Evolutionary conservation across 805 yeast genomes (phyloP).

Genomic region (Scheffersomyces lignosus): DNA sequence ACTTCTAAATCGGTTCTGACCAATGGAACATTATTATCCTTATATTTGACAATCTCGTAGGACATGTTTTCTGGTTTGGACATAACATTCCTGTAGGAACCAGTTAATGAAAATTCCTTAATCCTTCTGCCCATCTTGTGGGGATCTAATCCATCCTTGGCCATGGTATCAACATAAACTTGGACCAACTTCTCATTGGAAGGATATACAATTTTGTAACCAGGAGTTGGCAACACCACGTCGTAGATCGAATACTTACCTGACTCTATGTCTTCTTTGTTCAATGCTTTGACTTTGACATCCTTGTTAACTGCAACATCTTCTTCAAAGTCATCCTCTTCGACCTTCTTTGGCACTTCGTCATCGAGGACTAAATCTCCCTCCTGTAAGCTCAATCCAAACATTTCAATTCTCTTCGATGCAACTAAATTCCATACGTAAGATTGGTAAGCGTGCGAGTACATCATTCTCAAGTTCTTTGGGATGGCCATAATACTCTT

Average conservation of each 20-base stretch:
- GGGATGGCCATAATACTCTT: slow-evolving; percentile 88
- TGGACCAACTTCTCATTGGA: slow-evolving; percentile 56
- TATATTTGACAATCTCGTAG: slow-evolving; percentile 62
- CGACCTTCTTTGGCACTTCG: slow-evolving; percentile 16
- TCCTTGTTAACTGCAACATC: slow-evolving; percentile 61
- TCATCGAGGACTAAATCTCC: slow-evolving; percentile 75
- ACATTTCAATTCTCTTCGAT: slow-evolving; percentile 67
- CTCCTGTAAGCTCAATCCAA: slow-evolving; percentile 66
- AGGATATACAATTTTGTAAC: slow-evolving; percentile 89
- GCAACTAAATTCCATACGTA: slow-evolving; percentile 91
- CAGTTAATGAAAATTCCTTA: slow-evolving; percentile 87
- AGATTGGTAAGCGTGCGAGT: slow-evolving; percentile 96
- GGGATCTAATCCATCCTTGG: slow-evolving; percentile 79
- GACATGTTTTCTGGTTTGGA: slow-evolving; percentile 64
- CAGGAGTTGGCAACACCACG: slow-evolving; percentile 94
- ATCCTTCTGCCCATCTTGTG: slow-evolving; percentile 79
- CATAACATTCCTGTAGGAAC: slow-evolving; percentile 78
- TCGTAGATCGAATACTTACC: slow-evolving; percentile 71
- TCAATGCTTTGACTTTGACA: slow-evolving; percentile 70
- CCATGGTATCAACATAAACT: slow-evolving; percentile 73
- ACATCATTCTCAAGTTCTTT: slow-evolving; percentile 88
- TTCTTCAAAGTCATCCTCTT: slow-evolving; percentile 60
- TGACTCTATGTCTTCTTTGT: slow-evolving; percentile 65
- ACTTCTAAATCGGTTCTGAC: slow-evolving; percentile 74
- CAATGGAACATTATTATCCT: slow-evolving; percentile 64